Base-by-base conservation (phyloP, 768 basidiomycete genomes). In the Podaxis carcinomalis region DNA sequence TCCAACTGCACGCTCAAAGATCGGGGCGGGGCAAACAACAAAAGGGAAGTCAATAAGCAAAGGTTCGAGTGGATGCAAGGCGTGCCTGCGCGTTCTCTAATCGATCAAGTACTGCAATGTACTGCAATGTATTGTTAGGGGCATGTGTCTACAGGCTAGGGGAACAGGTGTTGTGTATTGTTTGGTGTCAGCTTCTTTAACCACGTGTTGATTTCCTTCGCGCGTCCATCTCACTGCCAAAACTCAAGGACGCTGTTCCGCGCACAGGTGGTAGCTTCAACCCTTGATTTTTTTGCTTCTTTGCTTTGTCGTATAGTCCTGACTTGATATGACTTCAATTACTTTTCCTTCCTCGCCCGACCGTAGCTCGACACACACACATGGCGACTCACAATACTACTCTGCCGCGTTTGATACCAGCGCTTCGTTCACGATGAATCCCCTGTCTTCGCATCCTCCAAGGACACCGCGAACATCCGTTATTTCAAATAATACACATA, bases 391-490 rank as follows among this genome's bases (percentile, higher is more conserved):
- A n/a, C 76, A 75, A 51, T 87, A 79, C 69, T 89, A 87, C 67
- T 76, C 85, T 7, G 74, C 86, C 10, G 71, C 78, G 28, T 90
- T 86, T 66, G 88, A 89, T 64, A 70, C 79, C 59, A 77, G 73
- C 54, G 79, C 77, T 19, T 82, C 87, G 35, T 92, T 93, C 67
- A 89, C 89, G 64, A 89, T 92, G 83, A 92, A 92, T 68, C 90
- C 90, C 7, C 82, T 87, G 54, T 90, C 90, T 13, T 78, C 83
- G 3, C 90, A 91, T 69, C 90, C 91, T 1, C 91, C 90, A 19
- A 82, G 91, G 27, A 90, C 89, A 44, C 89, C 89, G 2, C 81
- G 85, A 63, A 80, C 81, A 9, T 88, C 86, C 0, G 67, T 83
- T 27, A 70, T 75, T 32, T 71, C 75, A 7, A 73, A 67, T 62